Evolutionary conservation across 1,139 yeast genomes (phyloP).

Genomic region (Sugiyamaella pinicola): DNA sequence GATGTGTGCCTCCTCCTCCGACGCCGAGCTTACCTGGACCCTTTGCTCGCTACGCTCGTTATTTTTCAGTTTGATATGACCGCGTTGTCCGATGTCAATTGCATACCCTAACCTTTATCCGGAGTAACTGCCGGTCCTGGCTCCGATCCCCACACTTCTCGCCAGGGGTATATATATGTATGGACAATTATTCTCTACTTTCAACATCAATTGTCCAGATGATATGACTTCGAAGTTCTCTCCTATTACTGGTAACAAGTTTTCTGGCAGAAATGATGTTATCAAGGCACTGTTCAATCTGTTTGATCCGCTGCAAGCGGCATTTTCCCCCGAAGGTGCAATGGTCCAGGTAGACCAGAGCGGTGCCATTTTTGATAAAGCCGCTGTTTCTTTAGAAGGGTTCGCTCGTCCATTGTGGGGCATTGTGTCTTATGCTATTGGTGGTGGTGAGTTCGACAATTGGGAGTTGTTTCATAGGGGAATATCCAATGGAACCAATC

Average conservation of each 20-base stretch:
- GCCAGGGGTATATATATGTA: neutral
- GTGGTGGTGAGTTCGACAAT: slow-evolving; percentile 36
- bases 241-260: slow-evolving; percentile 22
- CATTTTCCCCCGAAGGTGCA: slow-evolving; percentile 25
- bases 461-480: slow-evolving; percentile 34
- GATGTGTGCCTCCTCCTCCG: too few relatives aligned
- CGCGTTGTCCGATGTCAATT: neutral
- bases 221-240: slow-evolving; percentile 10
- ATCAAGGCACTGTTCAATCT: slow-evolving; percentile 21
- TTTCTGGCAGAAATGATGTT: slow-evolving; percentile 22
- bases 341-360: slow-evolving; percentile 25
- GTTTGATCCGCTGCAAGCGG: slow-evolving; percentile 23
- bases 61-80: too few relatives aligned
- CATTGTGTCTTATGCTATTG: slow-evolving; percentile 34
- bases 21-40: too few relatives aligned
- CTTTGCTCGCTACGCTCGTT: too few relatives aligned
- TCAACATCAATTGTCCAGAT: neutral
- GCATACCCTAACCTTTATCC: neutral
- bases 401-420: slow-evolving; percentile 40
- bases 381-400: slow-evolving; percentile 37
- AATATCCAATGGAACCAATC: slow-evolving; percentile 39
- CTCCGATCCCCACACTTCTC: neutral
- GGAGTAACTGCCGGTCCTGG: neutral
- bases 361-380: slow-evolving; percentile 31
- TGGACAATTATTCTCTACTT: neutral